These are phyloP conservation scores for Erythrophleum ivorense DNA, from an alignment of 331 rosid genomes.

Conservation along the genomic window DNA sequence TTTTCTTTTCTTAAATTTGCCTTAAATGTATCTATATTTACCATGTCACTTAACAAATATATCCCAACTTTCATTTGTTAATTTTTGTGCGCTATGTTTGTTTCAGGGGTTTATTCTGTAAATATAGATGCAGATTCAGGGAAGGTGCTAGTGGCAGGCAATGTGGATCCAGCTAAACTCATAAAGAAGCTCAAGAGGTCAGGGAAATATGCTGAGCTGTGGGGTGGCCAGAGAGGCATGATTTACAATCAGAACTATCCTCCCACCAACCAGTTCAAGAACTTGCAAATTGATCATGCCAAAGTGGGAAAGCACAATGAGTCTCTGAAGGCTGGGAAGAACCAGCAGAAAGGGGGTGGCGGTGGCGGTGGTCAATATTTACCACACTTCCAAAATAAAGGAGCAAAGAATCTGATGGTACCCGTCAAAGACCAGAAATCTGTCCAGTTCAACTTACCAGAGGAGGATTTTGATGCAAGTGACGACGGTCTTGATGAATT, in stretches of 20 bases:
- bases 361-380: slow-evolving; percentile 20
- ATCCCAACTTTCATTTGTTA: not conserved
- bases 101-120: slow-evolving; percentile 71
- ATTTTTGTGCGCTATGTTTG: not conserved
- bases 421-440: slow-evolving; percentile 64
- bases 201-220: slow-evolving; percentile 86
- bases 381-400: slow-evolving; percentile 57
- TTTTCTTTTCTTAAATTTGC: not conserved
- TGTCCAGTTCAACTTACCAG: slow-evolving; percentile 69
- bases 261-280: slow-evolving; percentile 64
- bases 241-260: slow-evolving; percentile 37
- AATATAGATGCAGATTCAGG: slow-evolving; percentile 86
- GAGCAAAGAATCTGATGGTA: slow-evolving; percentile 50
- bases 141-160: slow-evolving; percentile 76
- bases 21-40: not conserved
- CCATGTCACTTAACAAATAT: no score
- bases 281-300: slow-evolving; percentile 50
- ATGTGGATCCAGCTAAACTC: slow-evolving; percentile 69
- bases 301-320: slow-evolving; percentile 57
- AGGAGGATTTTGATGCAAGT: slow-evolving; percentile 55
- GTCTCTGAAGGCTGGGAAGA: slow-evolving; percentile 48
- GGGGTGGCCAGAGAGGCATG: slow-evolving; percentile 67
- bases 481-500: slow-evolving; percentile 45
- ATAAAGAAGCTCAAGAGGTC: slow-evolving; percentile 73
- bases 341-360: slow-evolving; percentile 32